Conservation (phyloP, 805 yeast genomes). For the Candida ficus region DNA sequence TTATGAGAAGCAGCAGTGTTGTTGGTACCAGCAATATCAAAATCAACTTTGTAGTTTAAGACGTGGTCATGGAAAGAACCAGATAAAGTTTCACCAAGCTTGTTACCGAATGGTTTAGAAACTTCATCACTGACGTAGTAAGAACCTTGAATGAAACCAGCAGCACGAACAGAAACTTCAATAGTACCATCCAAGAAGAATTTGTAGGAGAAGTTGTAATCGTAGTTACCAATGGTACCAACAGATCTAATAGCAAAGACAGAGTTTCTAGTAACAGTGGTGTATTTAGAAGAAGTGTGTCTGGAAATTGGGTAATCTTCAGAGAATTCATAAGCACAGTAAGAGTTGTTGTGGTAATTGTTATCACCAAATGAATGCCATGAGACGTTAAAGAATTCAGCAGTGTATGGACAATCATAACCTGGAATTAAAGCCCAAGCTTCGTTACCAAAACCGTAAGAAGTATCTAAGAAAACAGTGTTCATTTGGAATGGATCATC, state of each 20-base stretch:
- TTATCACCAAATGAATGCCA: conserved; percentile 24
- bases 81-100: conserved; percentile 19
- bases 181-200: conserved; percentile 25
- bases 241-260: conserved; percentile 22
- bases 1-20: conserved; percentile 17
- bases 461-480: conserved; percentile 22
- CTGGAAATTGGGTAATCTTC: conserved; percentile 23
- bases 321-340: conserved; percentile 22
- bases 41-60: conserved; percentile 25
- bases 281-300: conserved; percentile 18
- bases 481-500: conserved; percentile 28
- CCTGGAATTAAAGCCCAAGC: conserved; percentile 27
- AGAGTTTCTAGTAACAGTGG: conserved; percentile 22
- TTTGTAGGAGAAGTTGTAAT: conserved; percentile 23
- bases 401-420: conserved; percentile 27
- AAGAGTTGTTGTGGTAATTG: conserved; percentile 23
- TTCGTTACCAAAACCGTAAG: conserved; percentile 27
- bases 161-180: conserved; percentile 26
- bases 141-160: conserved; percentile 28
- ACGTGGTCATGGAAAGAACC: conserved; percentile 29
- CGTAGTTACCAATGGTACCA: conserved; percentile 24
- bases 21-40: conserved; percentile 25
- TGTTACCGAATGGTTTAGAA: conserved; percentile 20
- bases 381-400: conserved; percentile 25
- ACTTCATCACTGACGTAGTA: conserved; percentile 20